phyloP scores from a whole-genome alignment of 2,329 filamentous ascomycete genomes.

The Bipolaris cookei region DNA sequence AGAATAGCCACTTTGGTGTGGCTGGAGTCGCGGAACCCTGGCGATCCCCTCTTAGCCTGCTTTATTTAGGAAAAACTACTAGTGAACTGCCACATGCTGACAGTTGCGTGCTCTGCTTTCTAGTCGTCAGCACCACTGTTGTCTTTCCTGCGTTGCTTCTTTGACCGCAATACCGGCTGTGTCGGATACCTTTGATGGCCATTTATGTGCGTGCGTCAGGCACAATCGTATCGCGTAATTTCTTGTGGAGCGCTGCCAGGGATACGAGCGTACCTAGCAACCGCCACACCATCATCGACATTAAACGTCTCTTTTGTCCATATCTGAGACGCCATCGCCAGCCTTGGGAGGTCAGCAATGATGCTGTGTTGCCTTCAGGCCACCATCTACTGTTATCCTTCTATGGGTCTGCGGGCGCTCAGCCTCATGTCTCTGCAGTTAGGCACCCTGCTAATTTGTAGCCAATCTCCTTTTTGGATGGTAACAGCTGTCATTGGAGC shows the following conservation, averaged over 20 bases:
- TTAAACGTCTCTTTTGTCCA: slow-evolving; percentile 3
- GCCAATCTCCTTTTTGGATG: background rate
- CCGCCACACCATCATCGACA: slow-evolving; percentile 4
- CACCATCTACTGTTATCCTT: background rate
- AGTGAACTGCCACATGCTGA: background rate
- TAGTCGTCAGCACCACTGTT: background rate
- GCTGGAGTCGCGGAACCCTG: slow-evolving; percentile 17
- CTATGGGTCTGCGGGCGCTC: background rate
- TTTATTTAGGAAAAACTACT: background rate
- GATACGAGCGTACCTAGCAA: slow-evolving; percentile 9
- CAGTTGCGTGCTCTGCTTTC: slow-evolving; percentile 8
- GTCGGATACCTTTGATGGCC: background rate
- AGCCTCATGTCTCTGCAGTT: background rate
- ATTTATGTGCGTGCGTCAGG: background rate
- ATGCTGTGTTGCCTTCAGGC: slow-evolving; percentile 3
- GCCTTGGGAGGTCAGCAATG: slow-evolving; percentile 4
- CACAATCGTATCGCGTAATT: slow-evolving; percentile 8
- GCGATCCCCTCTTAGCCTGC: slow-evolving; percentile 21
- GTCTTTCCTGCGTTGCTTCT: background rate
- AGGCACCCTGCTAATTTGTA: background rate
- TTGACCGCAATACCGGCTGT: slow-evolving; percentile 5
- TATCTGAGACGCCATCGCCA: slow-evolving; percentile 1
- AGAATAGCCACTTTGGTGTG: slow-evolving; percentile 17
- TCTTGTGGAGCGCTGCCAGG: background rate
- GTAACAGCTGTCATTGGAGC: background rate